Conservation (phyloP, 192 early-diverging fungal species). For the Coemansia sp. region DNA sequence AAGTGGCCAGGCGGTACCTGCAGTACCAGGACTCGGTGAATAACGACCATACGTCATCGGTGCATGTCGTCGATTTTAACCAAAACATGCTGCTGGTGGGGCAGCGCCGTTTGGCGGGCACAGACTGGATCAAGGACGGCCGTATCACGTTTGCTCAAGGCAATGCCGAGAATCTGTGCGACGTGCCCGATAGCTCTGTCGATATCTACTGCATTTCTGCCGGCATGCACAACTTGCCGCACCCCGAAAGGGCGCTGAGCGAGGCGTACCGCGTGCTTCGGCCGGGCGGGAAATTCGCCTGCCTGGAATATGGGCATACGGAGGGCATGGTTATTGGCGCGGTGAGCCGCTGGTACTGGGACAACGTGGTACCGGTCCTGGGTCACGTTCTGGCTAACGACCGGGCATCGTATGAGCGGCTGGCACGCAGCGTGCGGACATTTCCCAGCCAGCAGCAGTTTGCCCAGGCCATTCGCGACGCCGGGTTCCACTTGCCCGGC, state of each 20-base stretch:
- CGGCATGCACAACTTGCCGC: conserved; percentile 95
- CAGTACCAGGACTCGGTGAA: conserved; percentile 71
- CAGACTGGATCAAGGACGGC: conserved; percentile 39
- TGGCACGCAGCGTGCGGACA: conserved; percentile 83
- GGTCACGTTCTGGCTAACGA: conserved; percentile 77
- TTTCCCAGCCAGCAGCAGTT: conserved; percentile 87
- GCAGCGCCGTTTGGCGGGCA: conserved; percentile 59
- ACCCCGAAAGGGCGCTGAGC: conserved; percentile 76
- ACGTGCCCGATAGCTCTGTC: conserved; percentile 71
- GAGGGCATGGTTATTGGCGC: conserved; percentile 75
- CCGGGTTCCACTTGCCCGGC: conserved; percentile 81
- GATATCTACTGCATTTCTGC: conserved; percentile 96
- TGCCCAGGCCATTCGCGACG: conserved; percentile 75
- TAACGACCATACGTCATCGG: conserved; percentile 56
- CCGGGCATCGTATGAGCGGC: conserved; percentile 84
- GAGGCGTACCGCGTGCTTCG: conserved; percentile 91
- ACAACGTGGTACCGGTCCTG: conserved; percentile 78
- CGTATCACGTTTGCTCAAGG: conserved; percentile 74
- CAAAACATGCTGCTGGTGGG: conserved; percentile 88
- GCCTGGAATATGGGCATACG: conserved; percentile 86
- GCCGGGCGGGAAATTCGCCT: conserved; percentile 89
- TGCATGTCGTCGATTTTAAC: conserved; percentile 94
- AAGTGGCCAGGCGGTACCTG: conserved; percentile 90
- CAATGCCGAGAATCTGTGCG: conserved; percentile 77
- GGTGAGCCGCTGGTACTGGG: conserved; percentile 82